Evolutionary conservation across 495 filamentous ascomycete species (phyloP).

Genomic region (Penicillium arizonense): DNA sequence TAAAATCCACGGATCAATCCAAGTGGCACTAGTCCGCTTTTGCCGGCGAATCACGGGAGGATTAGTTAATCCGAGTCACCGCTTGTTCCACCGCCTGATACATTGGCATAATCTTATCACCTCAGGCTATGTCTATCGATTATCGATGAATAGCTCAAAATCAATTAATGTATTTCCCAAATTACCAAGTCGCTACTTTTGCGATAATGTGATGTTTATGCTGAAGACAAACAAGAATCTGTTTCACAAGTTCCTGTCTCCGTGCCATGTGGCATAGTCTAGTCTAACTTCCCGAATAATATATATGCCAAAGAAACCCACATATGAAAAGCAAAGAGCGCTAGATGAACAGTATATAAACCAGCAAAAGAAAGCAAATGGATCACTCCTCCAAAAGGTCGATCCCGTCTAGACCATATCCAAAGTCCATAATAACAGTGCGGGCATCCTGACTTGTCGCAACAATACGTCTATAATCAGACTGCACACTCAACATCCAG

Average conservation of each 20-base stretch:
- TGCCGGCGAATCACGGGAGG: slow-evolving; percentile 28
- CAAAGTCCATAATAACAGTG: slow-evolving; percentile 83
- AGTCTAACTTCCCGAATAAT: slow-evolving; percentile 14
- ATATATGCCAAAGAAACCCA: slow-evolving; percentile 10
- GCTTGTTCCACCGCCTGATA: not conserved
- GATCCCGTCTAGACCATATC: slow-evolving; percentile 48
- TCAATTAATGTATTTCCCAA: not conserved
- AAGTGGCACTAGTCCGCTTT: slow-evolving; percentile 25
- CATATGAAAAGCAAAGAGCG: slow-evolving; percentile 11
- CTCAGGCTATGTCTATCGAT: not conserved
- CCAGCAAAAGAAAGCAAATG: slow-evolving; percentile 7
- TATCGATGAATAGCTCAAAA: no score
- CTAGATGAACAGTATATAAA: slow-evolving; percentile 14
- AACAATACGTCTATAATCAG: slow-evolving; percentile 89
- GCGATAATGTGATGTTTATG: not conserved
- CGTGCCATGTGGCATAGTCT: not conserved
- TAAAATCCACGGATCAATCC: slow-evolving; percentile 40
- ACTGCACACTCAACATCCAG: slow-evolving; percentile 95
- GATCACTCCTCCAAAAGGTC: slow-evolving; percentile 46
- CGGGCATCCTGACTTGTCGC: slow-evolving; percentile 91
- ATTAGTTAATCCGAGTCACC: slow-evolving; percentile 14
- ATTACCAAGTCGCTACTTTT: not conserved
- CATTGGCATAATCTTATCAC: not conserved
- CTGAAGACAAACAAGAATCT: slow-evolving; percentile 1
- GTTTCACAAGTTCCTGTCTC: slow-evolving; percentile 5